Conservation (phyloP, 768 basidiomycete species). For the Hysterangium stoloniferum region DNA sequence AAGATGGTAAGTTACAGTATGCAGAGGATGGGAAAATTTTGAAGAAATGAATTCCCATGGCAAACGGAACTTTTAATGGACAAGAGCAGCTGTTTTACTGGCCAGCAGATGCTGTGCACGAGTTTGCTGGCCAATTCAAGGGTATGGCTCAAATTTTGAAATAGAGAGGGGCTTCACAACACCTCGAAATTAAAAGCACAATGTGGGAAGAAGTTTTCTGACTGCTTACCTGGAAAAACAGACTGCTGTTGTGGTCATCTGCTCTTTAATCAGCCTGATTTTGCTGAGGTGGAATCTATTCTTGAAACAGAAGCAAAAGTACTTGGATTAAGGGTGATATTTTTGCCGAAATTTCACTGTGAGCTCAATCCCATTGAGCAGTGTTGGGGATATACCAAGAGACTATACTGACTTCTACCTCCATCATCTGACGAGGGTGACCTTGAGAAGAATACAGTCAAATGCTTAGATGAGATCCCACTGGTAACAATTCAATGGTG, state of each 20-base stretch:
- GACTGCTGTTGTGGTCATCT: constrained; percentile 29
- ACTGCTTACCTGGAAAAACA: constrained; percentile 20
- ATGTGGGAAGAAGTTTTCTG: constrained; percentile 24
- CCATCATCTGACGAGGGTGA: constrained; percentile 25
- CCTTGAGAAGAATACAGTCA: constrained; percentile 25
- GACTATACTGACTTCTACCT: constrained; percentile 21
- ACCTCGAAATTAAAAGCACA: constrained; percentile 4
- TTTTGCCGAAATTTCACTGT: constrained; percentile 35
- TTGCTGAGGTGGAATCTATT: constrained; percentile 25
- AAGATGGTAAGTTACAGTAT: too few relatives aligned
- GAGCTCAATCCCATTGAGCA: constrained; percentile 40
- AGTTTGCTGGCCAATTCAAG: constrained; percentile 16
- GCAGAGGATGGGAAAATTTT: too few relatives aligned
- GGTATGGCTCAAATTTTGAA: constrained; percentile 14
- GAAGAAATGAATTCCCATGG: too few relatives aligned
- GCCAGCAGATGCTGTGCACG: constrained; percentile 13
- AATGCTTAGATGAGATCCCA: constrained; percentile 24
- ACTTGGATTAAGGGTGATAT: constrained; percentile 20
- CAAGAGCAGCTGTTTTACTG: constrained; percentile 11
- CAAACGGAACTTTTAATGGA: too few relatives aligned
- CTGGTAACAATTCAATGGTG: constrained; percentile 7
- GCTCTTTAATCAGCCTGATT: constrained; percentile 37
- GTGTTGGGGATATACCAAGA: constrained; percentile 30
- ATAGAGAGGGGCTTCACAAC: constrained; percentile 10
- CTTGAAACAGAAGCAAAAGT: too few relatives aligned